Conservation (phyloP, 352 stramenopile species). For the Phytophthora europaea region DNA sequence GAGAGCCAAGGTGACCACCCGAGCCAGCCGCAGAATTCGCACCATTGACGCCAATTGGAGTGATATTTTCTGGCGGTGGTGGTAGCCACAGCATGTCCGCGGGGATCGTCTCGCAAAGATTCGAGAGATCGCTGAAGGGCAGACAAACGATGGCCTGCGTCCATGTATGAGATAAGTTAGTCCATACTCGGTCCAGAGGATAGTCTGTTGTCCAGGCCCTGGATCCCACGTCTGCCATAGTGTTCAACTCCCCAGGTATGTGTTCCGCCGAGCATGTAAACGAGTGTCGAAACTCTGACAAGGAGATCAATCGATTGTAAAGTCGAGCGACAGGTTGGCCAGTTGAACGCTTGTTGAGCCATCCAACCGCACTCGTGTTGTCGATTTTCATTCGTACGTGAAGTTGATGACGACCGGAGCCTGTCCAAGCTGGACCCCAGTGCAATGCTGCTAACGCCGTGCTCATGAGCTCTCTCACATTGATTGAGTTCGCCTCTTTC, state of each 20-base stretch:
- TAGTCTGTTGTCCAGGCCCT: constrained; percentile 2
- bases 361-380: constrained; percentile 2
- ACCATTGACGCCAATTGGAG: constrained; percentile 5
- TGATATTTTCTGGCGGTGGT: neutral
- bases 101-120: constrained; percentile 1
- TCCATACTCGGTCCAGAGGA: neutral
- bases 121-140: constrained; percentile 15
- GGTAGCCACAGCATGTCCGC: neutral
- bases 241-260: constrained; percentile 4
- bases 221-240: constrained; percentile 8
- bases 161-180: constrained; percentile 14
- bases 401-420: neutral
- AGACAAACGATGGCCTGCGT: neutral
- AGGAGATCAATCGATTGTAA: constrained; percentile 2
- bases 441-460: neutral
- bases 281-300: neutral
- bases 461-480: constrained; percentile 14
- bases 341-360: neutral
- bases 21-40: neutral
- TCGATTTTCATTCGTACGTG: constrained; percentile 4
- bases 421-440: neutral
- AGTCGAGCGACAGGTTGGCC: neutral
- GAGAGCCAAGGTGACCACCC: constrained; percentile 6
- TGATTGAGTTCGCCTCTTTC: constrained; percentile 4
- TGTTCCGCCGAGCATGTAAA: neutral